Evolutionary conservation across 75 land plant species (phyloP).

Genomic region (Gnetum montanum): DNA sequence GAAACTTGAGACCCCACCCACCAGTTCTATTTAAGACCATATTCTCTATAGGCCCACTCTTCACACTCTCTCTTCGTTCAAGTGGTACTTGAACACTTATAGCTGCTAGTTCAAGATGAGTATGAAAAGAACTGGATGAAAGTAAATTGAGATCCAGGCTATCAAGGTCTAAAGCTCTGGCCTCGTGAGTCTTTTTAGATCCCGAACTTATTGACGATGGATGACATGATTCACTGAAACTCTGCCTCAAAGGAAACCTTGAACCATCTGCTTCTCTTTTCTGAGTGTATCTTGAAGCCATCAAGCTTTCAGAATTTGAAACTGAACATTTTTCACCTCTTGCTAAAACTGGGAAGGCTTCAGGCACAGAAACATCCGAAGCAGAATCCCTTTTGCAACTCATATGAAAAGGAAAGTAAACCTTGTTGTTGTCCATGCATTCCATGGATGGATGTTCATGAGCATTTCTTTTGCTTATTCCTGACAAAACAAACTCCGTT

Average conservation of each 20-base stretch:
- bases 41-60: slow-evolving; percentile 13
- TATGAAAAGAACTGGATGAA: slow-evolving; percentile 9
- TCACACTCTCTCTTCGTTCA: slow-evolving; percentile 29
- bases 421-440: not conserved
- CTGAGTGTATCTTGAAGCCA: slow-evolving; percentile 1
- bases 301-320: not conserved
- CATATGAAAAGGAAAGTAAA: slow-evolving; percentile 1
- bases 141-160: not conserved
- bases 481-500: slow-evolving; percentile 38
- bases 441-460: not conserved
- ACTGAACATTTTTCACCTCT: not conserved
- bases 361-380: not conserved
- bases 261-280: not conserved
- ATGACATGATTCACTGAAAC: not conserved
- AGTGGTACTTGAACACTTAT: slow-evolving; percentile 32
- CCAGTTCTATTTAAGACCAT: not conserved
- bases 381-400: not conserved
- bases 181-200: not conserved
- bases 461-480: slow-evolving; percentile 12
- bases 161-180: not conserved
- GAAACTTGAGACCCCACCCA: slow-evolving; percentile 14
- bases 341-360: not conserved
- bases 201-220: slow-evolving; percentile 2
- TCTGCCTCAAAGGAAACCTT: not conserved
- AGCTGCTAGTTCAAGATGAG: slow-evolving; percentile 39